Percentiles rank a stretch among this genome's conserved stretches.
Conservation (phyloP, 805 yeast genomes). For the Barnettozyma wickerhamii region DNA sequence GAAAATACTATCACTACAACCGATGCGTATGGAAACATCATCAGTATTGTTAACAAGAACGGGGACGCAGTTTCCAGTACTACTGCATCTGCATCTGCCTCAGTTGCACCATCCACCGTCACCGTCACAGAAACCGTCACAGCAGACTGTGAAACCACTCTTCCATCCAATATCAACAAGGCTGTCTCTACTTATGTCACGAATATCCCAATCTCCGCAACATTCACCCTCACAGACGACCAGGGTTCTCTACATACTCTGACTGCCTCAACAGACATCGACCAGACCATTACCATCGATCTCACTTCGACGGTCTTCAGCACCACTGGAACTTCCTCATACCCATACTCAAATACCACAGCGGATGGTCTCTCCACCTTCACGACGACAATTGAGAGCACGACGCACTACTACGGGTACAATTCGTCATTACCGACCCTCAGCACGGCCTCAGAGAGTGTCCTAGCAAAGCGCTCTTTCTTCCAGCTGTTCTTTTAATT, state of each 20-base stretch:
- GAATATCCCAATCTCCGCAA: conserved; percentile 19
- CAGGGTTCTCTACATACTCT: conserved; percentile 22
- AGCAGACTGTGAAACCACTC: conserved; percentile 9
- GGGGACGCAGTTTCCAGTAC: not conserved
- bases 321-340: conserved; percentile 26
- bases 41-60: conserved; percentile 2
- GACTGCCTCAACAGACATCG: conserved; percentile 23
- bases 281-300: conserved; percentile 21
- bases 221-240: conserved; percentile 24
- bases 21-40: not conserved
- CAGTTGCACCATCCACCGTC: conserved; percentile 2
- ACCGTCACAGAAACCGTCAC: conserved; percentile 23
- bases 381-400: conserved; percentile 4
- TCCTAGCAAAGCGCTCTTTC: not conserved
- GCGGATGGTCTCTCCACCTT: conserved; percentile 28
- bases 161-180: not conserved
- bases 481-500: too few species aligned
- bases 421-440: not conserved
- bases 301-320: conserved; percentile 16
- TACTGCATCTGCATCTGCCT: conserved; percentile 4
- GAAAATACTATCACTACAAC: conserved; percentile 1
- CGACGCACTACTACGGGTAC: not conserved
- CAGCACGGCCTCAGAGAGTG: not conserved
- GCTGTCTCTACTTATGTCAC: conserved; percentile 6
- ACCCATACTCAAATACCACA: too few species aligned